Conservation (phyloP, 352 stramenopile genomes). For the Phytophthora melonis region DNA sequence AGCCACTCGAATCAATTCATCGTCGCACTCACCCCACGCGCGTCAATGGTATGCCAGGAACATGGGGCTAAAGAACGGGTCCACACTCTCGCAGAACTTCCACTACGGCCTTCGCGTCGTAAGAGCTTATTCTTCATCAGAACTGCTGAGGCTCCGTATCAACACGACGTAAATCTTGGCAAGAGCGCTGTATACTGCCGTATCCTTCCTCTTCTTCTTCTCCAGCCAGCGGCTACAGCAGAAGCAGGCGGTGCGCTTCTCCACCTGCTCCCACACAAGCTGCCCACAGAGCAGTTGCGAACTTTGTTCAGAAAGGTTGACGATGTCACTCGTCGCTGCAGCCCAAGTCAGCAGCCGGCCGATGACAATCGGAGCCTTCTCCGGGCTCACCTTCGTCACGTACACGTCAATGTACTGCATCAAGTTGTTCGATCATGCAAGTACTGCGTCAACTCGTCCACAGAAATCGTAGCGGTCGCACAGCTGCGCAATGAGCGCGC, state of each 20-base stretch:
- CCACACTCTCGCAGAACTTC: constrained; percentile 99
- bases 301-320: constrained; percentile 98
- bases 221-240: constrained; percentile 99
- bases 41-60: constrained; percentile 99
- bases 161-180: constrained; percentile 99
- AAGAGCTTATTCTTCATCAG: constrained; percentile 99
- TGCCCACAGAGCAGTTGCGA: constrained; percentile 92
- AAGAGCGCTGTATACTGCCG: constrained; percentile 98
- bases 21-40: constrained; percentile 96
- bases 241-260: constrained; percentile 96
- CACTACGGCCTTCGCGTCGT: constrained; percentile 98
- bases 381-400: constrained; percentile 95
- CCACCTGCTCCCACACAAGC: constrained; percentile 98
- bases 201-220: constrained; percentile 93
- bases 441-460: constrained; percentile 99
- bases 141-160: constrained; percentile 98
- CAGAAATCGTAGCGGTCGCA: constrained; percentile 99
- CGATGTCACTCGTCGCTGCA: constrained; percentile 99
- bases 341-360: constrained; percentile 98
- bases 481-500: constrained; percentile 98
- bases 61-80: constrained; percentile 98
- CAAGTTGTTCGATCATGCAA: constrained; percentile 99
- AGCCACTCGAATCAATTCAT: constrained; percentile 97
- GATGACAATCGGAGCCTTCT: constrained; percentile 98
- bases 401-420: constrained; percentile 99